Percentiles rank a stretch among this genome's conserved stretches.
phyloP scores from a whole-genome alignment of 2,329 filamentous ascomycete species.

The Xylaria sp. region DNA sequence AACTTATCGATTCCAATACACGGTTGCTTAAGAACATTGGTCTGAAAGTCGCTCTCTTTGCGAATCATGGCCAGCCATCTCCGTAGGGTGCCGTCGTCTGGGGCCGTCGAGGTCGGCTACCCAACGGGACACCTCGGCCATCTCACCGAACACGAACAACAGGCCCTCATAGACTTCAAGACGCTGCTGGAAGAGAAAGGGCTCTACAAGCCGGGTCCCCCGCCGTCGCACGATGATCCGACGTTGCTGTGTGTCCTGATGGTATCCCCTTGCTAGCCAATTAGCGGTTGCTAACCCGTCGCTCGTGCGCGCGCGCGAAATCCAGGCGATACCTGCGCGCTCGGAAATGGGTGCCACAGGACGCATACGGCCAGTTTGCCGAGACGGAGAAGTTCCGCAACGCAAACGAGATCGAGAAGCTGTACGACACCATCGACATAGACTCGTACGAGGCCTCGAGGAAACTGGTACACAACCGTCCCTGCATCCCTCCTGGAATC shows the following conservation, averaged over 20 bases:
- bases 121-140: constrained; percentile 84
- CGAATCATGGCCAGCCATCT: constrained; percentile 39
- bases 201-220: constrained; percentile 67
- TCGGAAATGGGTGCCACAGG: constrained; percentile 79
- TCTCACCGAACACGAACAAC: constrained; percentile 74
- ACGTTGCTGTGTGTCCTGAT: constrained; percentile 70
- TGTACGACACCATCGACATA: constrained; percentile 89
- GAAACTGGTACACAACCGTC: constrained; percentile 67
- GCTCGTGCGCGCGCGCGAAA: constrained; percentile 29
- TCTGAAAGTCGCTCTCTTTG: not conserved
- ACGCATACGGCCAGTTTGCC: constrained; percentile 85
- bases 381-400: constrained; percentile 89
- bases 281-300: constrained; percentile 27
- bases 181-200: constrained; percentile 71
- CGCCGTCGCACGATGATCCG: constrained; percentile 76
- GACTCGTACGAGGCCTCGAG: constrained; percentile 85
- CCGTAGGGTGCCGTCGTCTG: constrained; percentile 49
- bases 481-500: not conserved
- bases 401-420: constrained; percentile 78
- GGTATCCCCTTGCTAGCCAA: constrained; percentile 16
- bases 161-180: constrained; percentile 79
- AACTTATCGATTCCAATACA: too few species aligned
- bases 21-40: too few species aligned
- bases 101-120: constrained; percentile 61
- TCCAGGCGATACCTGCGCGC: constrained; percentile 85